A percentile compares a stretch with the other conserved stretches of the same genome.
Evolutionary conservation across 2,329 filamentous ascomycete species (phyloP).

Genomic region (Aspergillus cejpii): DNA sequence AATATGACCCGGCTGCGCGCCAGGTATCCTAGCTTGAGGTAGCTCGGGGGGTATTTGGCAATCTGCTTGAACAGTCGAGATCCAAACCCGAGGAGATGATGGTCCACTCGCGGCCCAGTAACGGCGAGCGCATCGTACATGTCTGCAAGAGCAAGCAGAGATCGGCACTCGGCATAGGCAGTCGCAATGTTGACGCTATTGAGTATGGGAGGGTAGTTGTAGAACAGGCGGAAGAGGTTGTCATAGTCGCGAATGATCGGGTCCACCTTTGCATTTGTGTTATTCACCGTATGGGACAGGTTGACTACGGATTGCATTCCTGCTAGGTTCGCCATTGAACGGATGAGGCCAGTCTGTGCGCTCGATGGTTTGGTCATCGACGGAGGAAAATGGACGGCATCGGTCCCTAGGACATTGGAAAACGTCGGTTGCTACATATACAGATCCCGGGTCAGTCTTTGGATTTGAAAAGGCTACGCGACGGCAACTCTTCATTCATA

Average conservation of each 20-base stretch:
- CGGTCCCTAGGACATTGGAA: slow-evolving; percentile 53
- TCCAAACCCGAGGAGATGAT: slow-evolving; percentile 88
- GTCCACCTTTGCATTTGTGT: slow-evolving; percentile 55
- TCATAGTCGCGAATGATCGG: slow-evolving; percentile 87
- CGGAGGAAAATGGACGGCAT: slow-evolving; percentile 43
- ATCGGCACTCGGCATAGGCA: slow-evolving; percentile 90
- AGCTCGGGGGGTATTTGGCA: slow-evolving; percentile 88
- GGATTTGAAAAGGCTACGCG: background rate
- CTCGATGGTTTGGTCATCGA: slow-evolving; percentile 57
- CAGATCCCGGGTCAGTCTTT: slow-evolving; percentile 1
- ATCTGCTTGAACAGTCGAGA: slow-evolving; percentile 91
- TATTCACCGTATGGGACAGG: slow-evolving; percentile 44
- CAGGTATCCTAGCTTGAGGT: slow-evolving; percentile 81
- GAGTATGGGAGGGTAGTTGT: slow-evolving; percentile 78
- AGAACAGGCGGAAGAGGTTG: slow-evolving; percentile 91
- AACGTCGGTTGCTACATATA: slow-evolving; percentile 28
- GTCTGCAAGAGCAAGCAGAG: slow-evolving; percentile 79
- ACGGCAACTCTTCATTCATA: background rate
- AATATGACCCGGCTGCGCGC: slow-evolving; percentile 78
- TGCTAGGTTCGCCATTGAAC: slow-evolving; percentile 74
- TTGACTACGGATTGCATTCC: slow-evolving; percentile 49
- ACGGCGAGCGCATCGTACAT: slow-evolving; percentile 88
- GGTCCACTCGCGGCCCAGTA: slow-evolving; percentile 82
- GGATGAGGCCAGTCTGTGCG: slow-evolving; percentile 67
- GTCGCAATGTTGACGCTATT: slow-evolving; percentile 85